Conservation (phyloP, 148 eudicot genomes). For the Euryodendron excelsum region DNA sequence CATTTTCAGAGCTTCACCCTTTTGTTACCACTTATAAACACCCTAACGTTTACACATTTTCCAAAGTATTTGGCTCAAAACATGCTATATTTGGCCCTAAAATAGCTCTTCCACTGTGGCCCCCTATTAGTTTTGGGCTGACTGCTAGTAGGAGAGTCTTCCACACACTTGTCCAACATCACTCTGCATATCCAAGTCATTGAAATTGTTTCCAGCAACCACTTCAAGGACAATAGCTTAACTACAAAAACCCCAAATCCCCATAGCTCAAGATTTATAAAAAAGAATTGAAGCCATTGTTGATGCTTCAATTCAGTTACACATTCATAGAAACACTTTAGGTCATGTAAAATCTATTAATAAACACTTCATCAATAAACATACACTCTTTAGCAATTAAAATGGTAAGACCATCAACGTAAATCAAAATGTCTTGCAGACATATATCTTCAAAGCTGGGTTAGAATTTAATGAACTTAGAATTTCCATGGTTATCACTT, state of each 20-base stretch:
- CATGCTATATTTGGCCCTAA: neutral
- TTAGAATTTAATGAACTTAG: neutral
- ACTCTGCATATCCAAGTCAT: neutral
- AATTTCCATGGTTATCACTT: neutral
- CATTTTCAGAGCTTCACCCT: neutral
- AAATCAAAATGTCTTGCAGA: neutral
- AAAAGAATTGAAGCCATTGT: neutral
- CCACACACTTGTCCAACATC: neutral
- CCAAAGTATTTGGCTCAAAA: neutral
- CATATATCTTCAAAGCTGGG: neutral
- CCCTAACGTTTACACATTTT: too few species aligned
- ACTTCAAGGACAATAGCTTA: neutral
- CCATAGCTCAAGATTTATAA: neutral
- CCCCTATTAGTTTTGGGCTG: neutral
- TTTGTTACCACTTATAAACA: neutral
- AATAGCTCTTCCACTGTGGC: neutral
- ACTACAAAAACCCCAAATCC: neutral
- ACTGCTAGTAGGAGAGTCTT: too few species aligned
- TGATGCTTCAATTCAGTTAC: neutral
- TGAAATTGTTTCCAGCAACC: neutral
- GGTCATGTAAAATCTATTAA: neutral
- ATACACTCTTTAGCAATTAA: neutral
- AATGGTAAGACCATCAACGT: neutral
- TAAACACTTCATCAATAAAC: neutral
- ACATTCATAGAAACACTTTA: neutral